Evolutionary conservation across 805 yeast genomes (phyloP).

Genomic region (Naumovozyma dairenensis): DNA sequence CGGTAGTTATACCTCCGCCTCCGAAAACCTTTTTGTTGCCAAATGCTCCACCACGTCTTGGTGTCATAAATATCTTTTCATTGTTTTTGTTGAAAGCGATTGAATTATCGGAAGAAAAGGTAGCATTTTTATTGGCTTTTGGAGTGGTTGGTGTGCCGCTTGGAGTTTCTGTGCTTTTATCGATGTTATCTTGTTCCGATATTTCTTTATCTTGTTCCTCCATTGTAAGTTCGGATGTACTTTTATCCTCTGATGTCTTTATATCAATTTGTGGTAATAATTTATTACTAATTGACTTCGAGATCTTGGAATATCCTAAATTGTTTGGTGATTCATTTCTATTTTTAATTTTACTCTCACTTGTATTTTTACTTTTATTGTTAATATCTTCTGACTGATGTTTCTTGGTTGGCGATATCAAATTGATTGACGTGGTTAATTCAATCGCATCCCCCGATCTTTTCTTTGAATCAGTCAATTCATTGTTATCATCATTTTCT

Average conservation of each 20-base stretch:
- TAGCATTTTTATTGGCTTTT: constrained; percentile 2
- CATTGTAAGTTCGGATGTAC: not conserved
- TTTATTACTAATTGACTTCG: too few species aligned
- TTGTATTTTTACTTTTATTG: not conserved
- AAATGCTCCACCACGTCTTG: constrained; percentile 3
- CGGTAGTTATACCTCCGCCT: constrained; percentile 1
- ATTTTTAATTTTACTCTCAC: not conserved
- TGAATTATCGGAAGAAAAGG: not conserved
- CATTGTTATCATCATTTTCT: constrained; percentile 1
- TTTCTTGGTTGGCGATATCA: constrained; percentile 4
- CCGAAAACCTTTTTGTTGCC: not conserved
- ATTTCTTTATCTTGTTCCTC: not conserved
- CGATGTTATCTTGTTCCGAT: not conserved
- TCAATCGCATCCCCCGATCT: constrained; percentile 4
- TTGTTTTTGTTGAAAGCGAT: constrained; percentile 1
- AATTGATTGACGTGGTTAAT: not conserved
- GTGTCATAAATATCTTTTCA: constrained; percentile 9
- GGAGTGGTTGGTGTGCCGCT: constrained; percentile 6
- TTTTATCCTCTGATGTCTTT: not conserved
- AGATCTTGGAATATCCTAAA: too few species aligned
- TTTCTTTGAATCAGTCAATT: constrained; percentile 3
- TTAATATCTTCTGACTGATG: not conserved
- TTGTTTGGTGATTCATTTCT: too few species aligned
- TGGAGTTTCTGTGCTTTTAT: constrained; percentile 1
- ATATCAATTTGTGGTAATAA: not conserved